Percentiles rank a stretch among this genome's conserved stretches.
phyloP scores from a whole-genome alignment of 2,329 filamentous ascomycete genomes.

The Clarireedia sp. region DNA sequence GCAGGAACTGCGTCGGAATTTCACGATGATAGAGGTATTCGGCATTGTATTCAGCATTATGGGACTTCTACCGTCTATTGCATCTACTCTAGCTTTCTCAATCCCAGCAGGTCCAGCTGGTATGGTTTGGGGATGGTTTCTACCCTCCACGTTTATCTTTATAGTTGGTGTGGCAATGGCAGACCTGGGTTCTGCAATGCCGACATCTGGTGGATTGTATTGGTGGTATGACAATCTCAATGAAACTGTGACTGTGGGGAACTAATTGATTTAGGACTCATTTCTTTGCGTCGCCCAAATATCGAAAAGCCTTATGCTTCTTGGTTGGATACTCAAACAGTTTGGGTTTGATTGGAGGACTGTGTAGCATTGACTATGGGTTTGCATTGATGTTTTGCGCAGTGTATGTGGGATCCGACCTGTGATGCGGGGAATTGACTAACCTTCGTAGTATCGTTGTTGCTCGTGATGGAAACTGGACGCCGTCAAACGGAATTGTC shows the following conservation, averaged over 20 bases:
- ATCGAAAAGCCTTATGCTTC: constrained; percentile 50
- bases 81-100: constrained; percentile 49
- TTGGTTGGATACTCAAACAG: constrained; percentile 55
- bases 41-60: constrained; percentile 53
- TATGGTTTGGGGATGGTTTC: constrained; percentile 56
- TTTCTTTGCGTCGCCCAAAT: constrained; percentile 47
- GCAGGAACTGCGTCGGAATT: constrained; percentile 54
- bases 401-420: constrained; percentile 30
- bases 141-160: constrained; percentile 50
- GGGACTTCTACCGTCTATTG: constrained; percentile 53
- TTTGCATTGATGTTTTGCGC: constrained; percentile 51
- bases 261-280: constrained; percentile 41
- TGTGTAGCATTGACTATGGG: constrained; percentile 53
- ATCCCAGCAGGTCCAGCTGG: constrained; percentile 51
- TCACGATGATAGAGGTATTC: constrained; percentile 55
- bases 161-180: constrained; percentile 52
- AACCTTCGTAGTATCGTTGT: constrained; percentile 38
- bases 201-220: constrained; percentile 51
- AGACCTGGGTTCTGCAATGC: constrained; percentile 46
- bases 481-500: constrained; percentile 45
- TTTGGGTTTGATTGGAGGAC: constrained; percentile 50
- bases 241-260: neutral
- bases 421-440: neutral
- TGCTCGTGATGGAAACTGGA: constrained; percentile 47
- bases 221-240: constrained; percentile 29